Conservation (phyloP, 768 basidiomycete genomes). For the Auricularia auricula-judae region DNA sequence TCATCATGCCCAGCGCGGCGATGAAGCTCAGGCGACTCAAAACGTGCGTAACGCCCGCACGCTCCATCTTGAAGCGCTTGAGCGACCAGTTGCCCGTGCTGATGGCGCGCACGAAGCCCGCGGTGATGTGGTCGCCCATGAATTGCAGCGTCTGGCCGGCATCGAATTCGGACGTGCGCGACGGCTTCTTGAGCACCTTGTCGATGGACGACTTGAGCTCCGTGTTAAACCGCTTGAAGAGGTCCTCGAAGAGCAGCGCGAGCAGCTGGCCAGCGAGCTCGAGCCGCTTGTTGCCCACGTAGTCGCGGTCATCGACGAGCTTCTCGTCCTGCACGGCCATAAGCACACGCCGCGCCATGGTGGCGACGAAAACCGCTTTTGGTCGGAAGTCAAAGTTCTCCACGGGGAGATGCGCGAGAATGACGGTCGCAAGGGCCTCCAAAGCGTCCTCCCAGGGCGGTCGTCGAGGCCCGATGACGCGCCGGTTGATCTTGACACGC, state of each 20-base stretch:
- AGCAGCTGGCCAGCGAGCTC: slow-evolving; percentile 95
- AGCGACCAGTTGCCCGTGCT: slow-evolving; percentile 97
- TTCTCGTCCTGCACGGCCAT: slow-evolving; percentile 96
- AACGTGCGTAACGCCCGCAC: slow-evolving; percentile 97
- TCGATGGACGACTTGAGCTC: slow-evolving; percentile 93
- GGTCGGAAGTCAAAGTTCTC: slow-evolving; percentile 78
- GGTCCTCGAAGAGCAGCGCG: slow-evolving; percentile 91
- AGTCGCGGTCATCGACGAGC: slow-evolving; percentile 97
- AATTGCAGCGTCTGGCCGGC: slow-evolving; percentile 91
- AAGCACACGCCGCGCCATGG: slow-evolving; percentile 91
- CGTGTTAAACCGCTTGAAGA: slow-evolving; percentile 97
- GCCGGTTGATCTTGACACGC: slow-evolving; percentile 80
- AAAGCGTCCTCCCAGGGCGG: slow-evolving; percentile 91
- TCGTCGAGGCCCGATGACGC: slow-evolving; percentile 68
- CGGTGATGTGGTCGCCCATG: slow-evolving; percentile 91
- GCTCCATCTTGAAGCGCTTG: slow-evolving; percentile 99
- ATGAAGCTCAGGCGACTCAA: slow-evolving; percentile 92
- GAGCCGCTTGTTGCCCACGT: slow-evolving; percentile 96
- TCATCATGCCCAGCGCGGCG: slow-evolving; percentile 99
- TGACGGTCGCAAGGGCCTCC: slow-evolving; percentile 94
- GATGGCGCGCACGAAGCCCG: slow-evolving; percentile 93
- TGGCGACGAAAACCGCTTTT: slow-evolving; percentile 94
- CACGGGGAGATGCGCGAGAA: slow-evolving; percentile 92
- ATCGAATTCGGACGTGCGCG: slow-evolving; percentile 88
- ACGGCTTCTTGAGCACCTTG: slow-evolving; percentile 93